Evolutionary conservation across 176 grass and related monocot genomes (phyloP), one percentile per base, ranked within the genome.

Genomic region (Themeda triandra): DNA sequence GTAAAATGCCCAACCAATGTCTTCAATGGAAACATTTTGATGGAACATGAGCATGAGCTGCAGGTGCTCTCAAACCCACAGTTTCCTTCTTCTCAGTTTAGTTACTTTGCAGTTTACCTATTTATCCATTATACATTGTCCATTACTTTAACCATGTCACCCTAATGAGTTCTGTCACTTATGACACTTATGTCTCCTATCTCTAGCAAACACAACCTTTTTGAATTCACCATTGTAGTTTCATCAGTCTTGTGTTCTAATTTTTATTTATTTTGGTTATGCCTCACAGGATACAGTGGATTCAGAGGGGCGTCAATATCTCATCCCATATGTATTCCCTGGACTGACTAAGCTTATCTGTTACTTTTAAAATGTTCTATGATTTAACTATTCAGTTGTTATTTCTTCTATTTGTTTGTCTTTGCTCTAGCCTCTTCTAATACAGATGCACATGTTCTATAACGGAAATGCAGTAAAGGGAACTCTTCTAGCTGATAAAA

Each of bases 391-490:
- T 75, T 80, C 13, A 1, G 10, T 58, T 81, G 8, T 78, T 54
- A 66, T 33, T 33, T 66, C 64, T 66, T 66, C 7, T 1, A 27
- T 78, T 30, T 39, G 64, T 31, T 93, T 79, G 25, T 82, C 48
- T 88, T 19, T 59, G 37, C 21, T 65, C 37, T 69, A 97, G 94
- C 90, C 92, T 83, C 88, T 97, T 77, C 88, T 97, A 79, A 92
- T 87, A 21, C 92, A 97, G 80, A 81, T 94, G 41, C 92, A 90
- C 4, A 66, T 97, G 90, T 97, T 94, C 74, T 86, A 86, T 80
- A 74, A 91, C 66, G 92, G 94, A 66, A 54, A 17, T 25, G 76
- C 87, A 73, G 88, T 90, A 13, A 94, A 97, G 77, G 94, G 92
- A 85, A 97, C 94, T 21, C 67, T 84, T 66, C 82, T 97, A 14